These are phyloP conservation scores for Kazachstania taianensis DNA, from an alignment of 805 yeast genomes.

Conservation along the genomic window DNA sequence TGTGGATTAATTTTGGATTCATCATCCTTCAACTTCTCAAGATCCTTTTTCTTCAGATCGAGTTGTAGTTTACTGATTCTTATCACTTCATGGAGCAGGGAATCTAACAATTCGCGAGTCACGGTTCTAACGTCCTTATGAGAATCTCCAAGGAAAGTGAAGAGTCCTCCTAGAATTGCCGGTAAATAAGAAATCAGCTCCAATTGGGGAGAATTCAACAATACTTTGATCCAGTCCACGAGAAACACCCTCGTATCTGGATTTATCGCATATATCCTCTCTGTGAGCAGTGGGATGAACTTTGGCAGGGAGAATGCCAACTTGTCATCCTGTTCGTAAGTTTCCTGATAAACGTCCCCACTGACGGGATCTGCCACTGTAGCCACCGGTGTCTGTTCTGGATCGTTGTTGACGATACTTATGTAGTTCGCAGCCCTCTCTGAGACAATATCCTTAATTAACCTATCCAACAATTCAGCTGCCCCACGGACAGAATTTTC, in stretches of 20 bases:
- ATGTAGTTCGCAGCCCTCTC: slow-evolving; percentile 88
- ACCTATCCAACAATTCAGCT: slow-evolving; percentile 82
- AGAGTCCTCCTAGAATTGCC: slow-evolving; percentile 69
- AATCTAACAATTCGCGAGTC: slow-evolving; percentile 67
- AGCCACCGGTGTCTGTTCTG: slow-evolving; percentile 33
- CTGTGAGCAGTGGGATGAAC: slow-evolving; percentile 85
- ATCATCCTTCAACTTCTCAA: slow-evolving; percentile 13
- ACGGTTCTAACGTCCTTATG: slow-evolving; percentile 81
- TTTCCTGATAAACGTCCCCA: slow-evolving; percentile 51
- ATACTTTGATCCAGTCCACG: slow-evolving; percentile 87
- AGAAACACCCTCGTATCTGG: slow-evolving; percentile 87
- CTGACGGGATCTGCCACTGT: slow-evolving; percentile 39
- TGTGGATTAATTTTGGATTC: slow-evolving; percentile 12
- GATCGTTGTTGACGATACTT: slow-evolving; percentile 50
- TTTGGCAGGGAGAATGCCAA: slow-evolving; percentile 71
- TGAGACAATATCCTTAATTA: slow-evolving; percentile 88
- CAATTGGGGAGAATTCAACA: slow-evolving; percentile 86
- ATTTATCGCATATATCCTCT: slow-evolving; percentile 83
- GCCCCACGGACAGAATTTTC: slow-evolving; percentile 91
- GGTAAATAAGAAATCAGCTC: slow-evolving; percentile 84
- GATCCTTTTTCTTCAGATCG: slow-evolving; percentile 32
- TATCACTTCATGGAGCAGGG: slow-evolving; percentile 69
- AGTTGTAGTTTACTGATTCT: slow-evolving; percentile 61
- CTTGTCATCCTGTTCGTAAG: slow-evolving; percentile 40
- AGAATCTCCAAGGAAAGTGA: slow-evolving; percentile 70